These are phyloP conservation scores for Blastosporella zonata DNA, from an alignment of 1,284 basidiomycete species.

Conservation along the genomic window DNA sequence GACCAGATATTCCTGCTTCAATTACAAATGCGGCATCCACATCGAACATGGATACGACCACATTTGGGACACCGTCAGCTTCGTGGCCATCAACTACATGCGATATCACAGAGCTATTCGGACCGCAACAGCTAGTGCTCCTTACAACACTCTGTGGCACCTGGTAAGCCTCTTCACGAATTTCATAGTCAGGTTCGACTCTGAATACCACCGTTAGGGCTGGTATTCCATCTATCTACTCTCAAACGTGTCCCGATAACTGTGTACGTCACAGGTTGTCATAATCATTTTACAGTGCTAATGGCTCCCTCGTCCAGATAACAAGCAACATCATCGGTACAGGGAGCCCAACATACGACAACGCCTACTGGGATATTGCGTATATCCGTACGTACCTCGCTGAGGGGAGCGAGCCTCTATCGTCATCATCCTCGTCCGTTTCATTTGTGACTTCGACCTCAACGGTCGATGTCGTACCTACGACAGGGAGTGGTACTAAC, in stretches of 20 bases:
- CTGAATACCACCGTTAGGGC: constrained; percentile 38
- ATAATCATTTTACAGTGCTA: neutral
- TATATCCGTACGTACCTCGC: constrained; percentile 36
- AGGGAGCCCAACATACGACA: constrained; percentile 43
- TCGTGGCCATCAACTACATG: constrained; percentile 39
- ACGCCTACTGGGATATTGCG: constrained; percentile 44
- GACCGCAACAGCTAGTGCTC: constrained; percentile 49
- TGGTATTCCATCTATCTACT: constrained; percentile 42
- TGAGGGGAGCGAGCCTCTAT: constrained; percentile 2
- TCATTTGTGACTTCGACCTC: neutral
- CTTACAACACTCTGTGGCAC: constrained; percentile 53
- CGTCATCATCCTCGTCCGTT: neutral
- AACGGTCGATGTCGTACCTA: neutral
- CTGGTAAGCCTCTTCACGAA: constrained; percentile 32
- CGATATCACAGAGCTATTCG: constrained; percentile 51
- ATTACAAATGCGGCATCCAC: constrained; percentile 32
- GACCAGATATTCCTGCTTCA: constrained; percentile 39
- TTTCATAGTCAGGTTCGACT: neutral
- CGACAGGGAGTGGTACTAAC: neutral
- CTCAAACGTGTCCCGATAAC: constrained; percentile 33
- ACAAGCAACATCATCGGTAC: constrained; percentile 32
- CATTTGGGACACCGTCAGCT: constrained; percentile 34
- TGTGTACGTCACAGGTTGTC: constrained; percentile 27
- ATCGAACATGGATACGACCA: constrained; percentile 43
- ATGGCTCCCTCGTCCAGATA: constrained; percentile 20